phyloP scores from a whole-genome alignment of 163 green algal genomes.

The Chlamydomonas reinhardtii region DNA sequence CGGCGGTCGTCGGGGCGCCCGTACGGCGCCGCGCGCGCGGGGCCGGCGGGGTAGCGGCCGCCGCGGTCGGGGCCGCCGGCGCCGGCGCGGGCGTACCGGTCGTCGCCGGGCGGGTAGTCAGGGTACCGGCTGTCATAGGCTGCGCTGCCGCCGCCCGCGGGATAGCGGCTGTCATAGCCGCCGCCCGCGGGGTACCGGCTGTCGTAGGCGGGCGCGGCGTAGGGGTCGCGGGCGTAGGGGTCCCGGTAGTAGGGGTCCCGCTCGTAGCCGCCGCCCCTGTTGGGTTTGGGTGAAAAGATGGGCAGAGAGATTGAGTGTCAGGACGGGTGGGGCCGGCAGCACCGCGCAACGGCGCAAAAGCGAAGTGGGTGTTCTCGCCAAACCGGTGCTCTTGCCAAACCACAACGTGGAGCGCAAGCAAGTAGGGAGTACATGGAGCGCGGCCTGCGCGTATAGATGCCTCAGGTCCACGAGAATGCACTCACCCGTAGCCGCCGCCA shows the following conservation, averaged over 20 bases:
- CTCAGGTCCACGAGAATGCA: no score
- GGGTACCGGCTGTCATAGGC: conserved; percentile 45
- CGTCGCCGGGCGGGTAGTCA: conserved; percentile 40
- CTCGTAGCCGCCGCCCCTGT: conserved; percentile 33
- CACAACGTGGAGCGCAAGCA: no score
- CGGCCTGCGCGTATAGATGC: no score
- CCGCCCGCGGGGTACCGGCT: not conserved
- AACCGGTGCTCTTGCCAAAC: no score
- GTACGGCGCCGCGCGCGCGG: conserved; percentile 15
- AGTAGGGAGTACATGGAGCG: no score
- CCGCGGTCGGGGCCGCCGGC: conserved; percentile 41
- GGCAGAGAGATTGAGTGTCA: no score
- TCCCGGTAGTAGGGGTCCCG: conserved; percentile 50
- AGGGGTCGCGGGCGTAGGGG: conserved; percentile 45
- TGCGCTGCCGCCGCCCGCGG: not conserved
- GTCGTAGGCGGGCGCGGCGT: conserved; percentile 18
- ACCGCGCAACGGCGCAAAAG: no score
- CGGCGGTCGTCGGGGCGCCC: conserved; percentile 39
- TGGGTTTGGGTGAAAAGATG: not conserved
- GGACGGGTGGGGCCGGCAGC: no score
- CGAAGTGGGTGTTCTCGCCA: no score
- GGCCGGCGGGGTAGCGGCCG: conserved; percentile 22
- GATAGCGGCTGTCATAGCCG: conserved; percentile 27
- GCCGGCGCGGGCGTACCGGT: conserved; percentile 17
- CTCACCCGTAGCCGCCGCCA: conserved; percentile 22